Percentiles rank a stretch among this genome's conserved stretches.
These are phyloP conservation scores for Pisolithus thermaeus DNA, from an alignment of 1,284 basidiomycete genomes.

Conservation along the genomic window DNA sequence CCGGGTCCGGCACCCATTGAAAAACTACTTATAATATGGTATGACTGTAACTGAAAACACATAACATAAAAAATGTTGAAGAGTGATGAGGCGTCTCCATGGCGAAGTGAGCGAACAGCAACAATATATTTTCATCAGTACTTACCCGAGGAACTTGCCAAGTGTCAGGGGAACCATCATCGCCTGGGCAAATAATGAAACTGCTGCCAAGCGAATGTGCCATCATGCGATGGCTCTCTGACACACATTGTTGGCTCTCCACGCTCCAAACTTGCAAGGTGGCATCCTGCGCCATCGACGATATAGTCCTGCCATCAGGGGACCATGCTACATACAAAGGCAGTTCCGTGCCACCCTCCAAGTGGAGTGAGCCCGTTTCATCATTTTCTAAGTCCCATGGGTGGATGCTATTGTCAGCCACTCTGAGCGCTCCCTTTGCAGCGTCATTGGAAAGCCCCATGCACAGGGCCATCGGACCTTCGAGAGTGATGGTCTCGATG, in stretches of 20 bases:
- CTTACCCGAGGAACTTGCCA: neutral
- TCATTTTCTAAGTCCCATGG: neutral
- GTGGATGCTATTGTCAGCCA: neutral
- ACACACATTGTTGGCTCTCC: neutral
- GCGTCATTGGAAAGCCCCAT: slow-evolving; percentile 4
- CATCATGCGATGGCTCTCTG: neutral
- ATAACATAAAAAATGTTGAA: neutral
- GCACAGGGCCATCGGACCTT: neutral
- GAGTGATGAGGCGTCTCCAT: too few relatives aligned
- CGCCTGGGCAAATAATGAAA: neutral
- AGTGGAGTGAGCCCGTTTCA: neutral
- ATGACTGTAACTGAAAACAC: neutral
- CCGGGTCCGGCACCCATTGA: too few relatives aligned
- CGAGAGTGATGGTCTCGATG: neutral
- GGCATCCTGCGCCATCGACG: neutral
- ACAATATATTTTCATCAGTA: neutral
- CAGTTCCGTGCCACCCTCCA: neutral
- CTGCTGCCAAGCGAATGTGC: neutral
- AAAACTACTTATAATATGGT: too few relatives aligned
- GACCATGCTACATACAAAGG: slow-evolving; percentile 5
- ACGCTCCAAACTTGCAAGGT: slow-evolving; percentile 4
- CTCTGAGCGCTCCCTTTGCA: neutral
- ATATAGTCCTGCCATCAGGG: slow-evolving; percentile 2
- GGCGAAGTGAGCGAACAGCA: neutral
- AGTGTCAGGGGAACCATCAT: neutral